Percentiles rank a stretch among this genome's conserved stretches.
Evolutionary conservation across 345 rosid species (phyloP).

Genomic region (Citrus sp.): DNA sequence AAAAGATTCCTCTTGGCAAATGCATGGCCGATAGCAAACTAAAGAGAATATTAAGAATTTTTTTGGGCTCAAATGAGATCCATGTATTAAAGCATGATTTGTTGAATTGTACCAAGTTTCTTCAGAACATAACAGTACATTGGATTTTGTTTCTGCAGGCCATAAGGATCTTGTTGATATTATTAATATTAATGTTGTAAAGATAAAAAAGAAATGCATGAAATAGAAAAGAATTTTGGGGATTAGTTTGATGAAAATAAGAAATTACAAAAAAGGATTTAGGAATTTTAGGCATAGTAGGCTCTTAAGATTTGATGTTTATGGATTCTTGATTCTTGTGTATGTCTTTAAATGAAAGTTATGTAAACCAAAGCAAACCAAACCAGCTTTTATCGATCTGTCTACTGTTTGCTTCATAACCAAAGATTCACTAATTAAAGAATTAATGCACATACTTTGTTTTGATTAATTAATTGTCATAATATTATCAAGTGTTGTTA

Average conservation of each 20-base stretch:
- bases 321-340: neutral
- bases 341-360: constrained; percentile 7
- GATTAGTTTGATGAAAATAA: neutral
- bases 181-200: neutral
- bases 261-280: constrained; percentile 9
- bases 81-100: too few species aligned
- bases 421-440: constrained; percentile 10
- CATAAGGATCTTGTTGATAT: too few species aligned
- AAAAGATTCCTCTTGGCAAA: neutral
- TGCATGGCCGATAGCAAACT: too few species aligned
- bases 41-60: too few species aligned
- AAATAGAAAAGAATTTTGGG: neutral
- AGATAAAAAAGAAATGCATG: neutral
- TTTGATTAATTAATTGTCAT: neutral
- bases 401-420: constrained; percentile 8
- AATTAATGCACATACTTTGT: neutral
- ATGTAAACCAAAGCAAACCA: neutral
- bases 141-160: too few species aligned
- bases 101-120: too few species aligned
- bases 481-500: neutral
- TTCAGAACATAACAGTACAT: too few species aligned
- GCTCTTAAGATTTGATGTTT: constrained; percentile 5
- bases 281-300: constrained; percentile 13
- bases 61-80: too few species aligned
- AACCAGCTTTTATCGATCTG: neutral